Base-by-base conservation (phyloP, 148 eudicot species). In the Fagopyrum homotropicum region DNA sequence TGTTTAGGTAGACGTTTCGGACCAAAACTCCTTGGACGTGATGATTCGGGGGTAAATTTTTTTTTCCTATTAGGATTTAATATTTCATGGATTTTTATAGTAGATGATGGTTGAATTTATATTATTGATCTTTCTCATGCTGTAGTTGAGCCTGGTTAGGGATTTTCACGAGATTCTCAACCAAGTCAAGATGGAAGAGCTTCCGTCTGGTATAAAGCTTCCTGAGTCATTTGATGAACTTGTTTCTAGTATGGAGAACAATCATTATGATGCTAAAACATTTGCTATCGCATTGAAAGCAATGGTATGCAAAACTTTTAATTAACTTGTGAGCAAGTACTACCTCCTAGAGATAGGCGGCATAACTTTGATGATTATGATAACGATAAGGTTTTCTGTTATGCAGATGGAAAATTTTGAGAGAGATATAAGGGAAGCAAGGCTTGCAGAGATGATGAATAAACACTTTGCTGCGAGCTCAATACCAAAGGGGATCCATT, bases 381-480 rank as follows among this genome's bases (percentile, higher is more conserved):
- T 48, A 48, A 48, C 9, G 10, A 6, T 49, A 7, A 49, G 11
- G 12, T 49, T 49, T 60, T 9, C 35, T 64, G 61, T 77, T 79
- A 73, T 55, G 74, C 89, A 94, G 98, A 94, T 94, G 96, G 97
- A 94, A 85, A 90, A 35, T 35, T 35, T 35, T 35, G 40, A 35
- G 40, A 35, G 40, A 35, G 40, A 35, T 35, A 35, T 35, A 87
- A 83, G 90, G 83, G 90, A 90, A 79, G 90, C 98, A 45, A 94
- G 85, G 80, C 92, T 94, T 75, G 89, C 97, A 7, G 98, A 94
- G 84, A 75, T 94, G 74, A 90, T 87, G 93, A 92, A 94, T 84
- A 94, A 92, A 80, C 98, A 94, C 75, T 94, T 90, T 80, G 98
- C 97, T 51, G 97, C 98, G 57, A 94, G 96, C 80, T 85, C 98